Evolutionary conservation across 2,329 filamentous ascomycete genomes (phyloP), one percentile per base, ranked within the genome.

Genomic region (Sporothrix euskadiensis): DNA sequence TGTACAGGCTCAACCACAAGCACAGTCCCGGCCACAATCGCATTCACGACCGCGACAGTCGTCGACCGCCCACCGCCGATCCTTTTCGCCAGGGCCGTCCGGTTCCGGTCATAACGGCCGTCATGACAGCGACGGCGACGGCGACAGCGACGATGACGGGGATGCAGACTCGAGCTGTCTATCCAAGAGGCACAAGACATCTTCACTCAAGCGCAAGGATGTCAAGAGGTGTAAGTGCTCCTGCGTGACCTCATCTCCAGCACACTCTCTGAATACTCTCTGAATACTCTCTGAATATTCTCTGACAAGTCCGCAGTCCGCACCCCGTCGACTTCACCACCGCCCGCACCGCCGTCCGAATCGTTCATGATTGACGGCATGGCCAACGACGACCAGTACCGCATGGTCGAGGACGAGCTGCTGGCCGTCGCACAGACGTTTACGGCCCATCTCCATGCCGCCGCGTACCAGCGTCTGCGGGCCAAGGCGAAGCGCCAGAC

Each of bases 331-430:
- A 80, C 79, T 2, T 80, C 80, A 14, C 79, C 80, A 0, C 79
- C 80, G 1, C 79, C 79, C 0, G 78, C 78, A 16, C 78, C 79
- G 19, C 77, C 77, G 1, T 70, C 73, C 0, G 80, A 81, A 70
- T 77, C 77, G 77, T 79, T 74, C 79, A 94, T 95, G 91, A 83
- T 84, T 2, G 85, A 89, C 65, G 90, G 89, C 2, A 80, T 87
- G n/a, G 83, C 87, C 4, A 81, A 85, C n/a, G 93, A 96, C 79
- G 92, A 94, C 79, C 83, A 82, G 72, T 95, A 89, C 81, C 90
- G 92, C 78, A 94, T 95, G 91, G 93, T 96, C 0, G 93, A 95
- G 80, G 93, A 96, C 77, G 92, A 95, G 77, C 89, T 96, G 75
- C 82, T 91, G 26, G 83, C 86, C 19, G 88, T 89, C 0, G 92